Conservation (phyloP, 148 eudicot species). For the Arctostaphylos glauca region DNA sequence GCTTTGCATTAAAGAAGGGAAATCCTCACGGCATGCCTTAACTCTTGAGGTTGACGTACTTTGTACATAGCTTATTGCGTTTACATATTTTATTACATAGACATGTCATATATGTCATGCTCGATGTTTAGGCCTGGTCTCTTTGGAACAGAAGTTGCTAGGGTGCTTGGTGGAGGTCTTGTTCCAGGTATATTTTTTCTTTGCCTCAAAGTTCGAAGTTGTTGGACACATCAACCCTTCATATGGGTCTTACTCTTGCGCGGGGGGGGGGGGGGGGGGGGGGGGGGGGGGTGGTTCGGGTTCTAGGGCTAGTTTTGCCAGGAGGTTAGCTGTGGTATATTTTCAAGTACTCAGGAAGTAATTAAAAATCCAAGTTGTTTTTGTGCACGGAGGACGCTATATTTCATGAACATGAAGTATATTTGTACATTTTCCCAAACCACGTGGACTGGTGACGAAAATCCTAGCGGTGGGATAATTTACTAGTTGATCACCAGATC, state of each 20-base stretch:
- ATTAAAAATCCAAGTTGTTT: not conserved
- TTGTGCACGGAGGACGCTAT: not conserved
- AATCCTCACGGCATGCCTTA: not conserved
- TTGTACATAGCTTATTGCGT: not conserved
- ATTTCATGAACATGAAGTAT: not conserved
- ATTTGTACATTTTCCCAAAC: too few species aligned
- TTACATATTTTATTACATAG: not conserved
- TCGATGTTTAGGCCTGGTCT: conserved; percentile 52
- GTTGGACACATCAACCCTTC: not conserved
- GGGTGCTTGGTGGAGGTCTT: conserved; percentile 95
- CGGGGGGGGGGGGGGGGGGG: too few species aligned
- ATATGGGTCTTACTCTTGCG: conserved; percentile 2
- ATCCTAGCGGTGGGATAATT: too few species aligned
- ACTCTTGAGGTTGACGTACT: not conserved
- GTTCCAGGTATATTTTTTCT: conserved; percentile 68
- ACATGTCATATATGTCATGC: conserved; percentile 11
- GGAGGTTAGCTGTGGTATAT: not conserved
- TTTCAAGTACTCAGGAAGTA: not conserved
- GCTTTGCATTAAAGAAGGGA: not conserved
- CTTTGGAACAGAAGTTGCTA: conserved; percentile 80
- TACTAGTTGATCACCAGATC: too few species aligned
- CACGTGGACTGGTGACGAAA: too few species aligned
- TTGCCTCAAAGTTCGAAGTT: not conserved
- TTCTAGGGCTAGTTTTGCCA: not conserved
- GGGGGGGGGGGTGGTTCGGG: too few species aligned